phyloP scores from a whole-genome alignment of 2,329 filamentous ascomycete genomes.

The Colletotrichum orchidophilum region DNA sequence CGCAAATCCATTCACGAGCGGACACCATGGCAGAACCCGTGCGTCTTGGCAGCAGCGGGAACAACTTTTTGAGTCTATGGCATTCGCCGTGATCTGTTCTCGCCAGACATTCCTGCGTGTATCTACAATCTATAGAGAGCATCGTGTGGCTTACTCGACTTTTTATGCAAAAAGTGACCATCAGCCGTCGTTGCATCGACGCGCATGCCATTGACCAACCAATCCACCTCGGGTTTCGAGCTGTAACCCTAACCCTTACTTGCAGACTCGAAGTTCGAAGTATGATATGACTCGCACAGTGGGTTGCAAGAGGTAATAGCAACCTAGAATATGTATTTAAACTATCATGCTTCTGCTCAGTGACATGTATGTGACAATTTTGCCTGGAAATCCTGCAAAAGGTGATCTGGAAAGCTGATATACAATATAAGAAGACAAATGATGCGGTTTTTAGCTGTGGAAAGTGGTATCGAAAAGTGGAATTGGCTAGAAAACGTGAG shows the following conservation, averaged over 20 bases:
- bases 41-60: conserved; percentile 14
- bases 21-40: conserved; percentile 14
- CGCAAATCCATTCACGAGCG: conserved; percentile 29
- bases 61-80: background rate
- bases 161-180: background rate
- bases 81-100: no score
- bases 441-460: background rate
- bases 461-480: background rate
- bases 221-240: background rate
- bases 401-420: background rate
- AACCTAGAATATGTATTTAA: no score
- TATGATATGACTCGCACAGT: background rate
- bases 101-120: no score
- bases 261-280: background rate
- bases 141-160: background rate
- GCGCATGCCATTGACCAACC: background rate
- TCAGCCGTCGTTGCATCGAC: background rate
- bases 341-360: no score
- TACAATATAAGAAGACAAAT: background rate
- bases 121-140: background rate
- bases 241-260: background rate
- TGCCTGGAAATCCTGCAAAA: background rate
- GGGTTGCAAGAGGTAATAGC: background rate
- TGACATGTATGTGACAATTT: no score
- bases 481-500: no score